These are phyloP conservation scores for Microcera coccophila DNA, from an alignment of 2,329 filamentous ascomycete genomes.

Conservation along the genomic window DNA sequence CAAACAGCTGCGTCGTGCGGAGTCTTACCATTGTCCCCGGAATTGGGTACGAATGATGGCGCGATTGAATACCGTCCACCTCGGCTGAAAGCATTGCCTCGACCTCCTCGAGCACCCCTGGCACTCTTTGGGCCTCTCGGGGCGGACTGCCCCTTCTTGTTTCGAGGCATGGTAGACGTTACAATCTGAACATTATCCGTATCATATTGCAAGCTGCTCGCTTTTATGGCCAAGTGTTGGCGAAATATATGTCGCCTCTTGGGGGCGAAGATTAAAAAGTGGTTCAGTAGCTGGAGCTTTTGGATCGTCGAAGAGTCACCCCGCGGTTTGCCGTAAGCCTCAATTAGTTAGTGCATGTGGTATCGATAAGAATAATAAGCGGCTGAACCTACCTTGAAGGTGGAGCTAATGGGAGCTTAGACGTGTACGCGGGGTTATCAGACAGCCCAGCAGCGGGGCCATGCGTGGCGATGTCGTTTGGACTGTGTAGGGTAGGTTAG, in stretches of 20 bases:
- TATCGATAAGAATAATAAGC: constrained; percentile 6
- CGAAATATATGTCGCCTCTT: background rate
- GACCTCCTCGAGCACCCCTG: constrained; percentile 17
- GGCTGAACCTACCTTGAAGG: too few species aligned
- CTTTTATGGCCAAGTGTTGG: background rate
- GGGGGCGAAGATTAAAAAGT: background rate
- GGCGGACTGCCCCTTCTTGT: constrained; percentile 21
- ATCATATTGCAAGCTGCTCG: background rate
- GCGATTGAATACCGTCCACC: constrained; percentile 9
- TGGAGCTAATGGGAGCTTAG: background rate
- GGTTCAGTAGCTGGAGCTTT: background rate
- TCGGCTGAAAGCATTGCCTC: constrained; percentile 14
- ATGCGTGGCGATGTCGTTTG: background rate
- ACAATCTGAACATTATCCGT: background rate
- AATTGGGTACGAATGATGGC: constrained; percentile 4
- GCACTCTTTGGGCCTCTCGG: constrained; percentile 16
- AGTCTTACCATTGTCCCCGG: constrained; percentile 16
- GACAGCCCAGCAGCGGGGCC: too few species aligned
- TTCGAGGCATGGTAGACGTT: constrained; percentile 19
- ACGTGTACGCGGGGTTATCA: background rate
- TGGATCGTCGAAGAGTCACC: constrained; percentile 10
- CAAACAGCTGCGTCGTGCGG: too few species aligned
- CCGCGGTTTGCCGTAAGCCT: constrained; percentile 1
- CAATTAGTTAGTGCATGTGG: background rate
- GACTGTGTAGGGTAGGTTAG: background rate